Evolutionary conservation across 345 rosid species (phyloP).

Genomic region (Eucalyptus pauciflora): DNA sequence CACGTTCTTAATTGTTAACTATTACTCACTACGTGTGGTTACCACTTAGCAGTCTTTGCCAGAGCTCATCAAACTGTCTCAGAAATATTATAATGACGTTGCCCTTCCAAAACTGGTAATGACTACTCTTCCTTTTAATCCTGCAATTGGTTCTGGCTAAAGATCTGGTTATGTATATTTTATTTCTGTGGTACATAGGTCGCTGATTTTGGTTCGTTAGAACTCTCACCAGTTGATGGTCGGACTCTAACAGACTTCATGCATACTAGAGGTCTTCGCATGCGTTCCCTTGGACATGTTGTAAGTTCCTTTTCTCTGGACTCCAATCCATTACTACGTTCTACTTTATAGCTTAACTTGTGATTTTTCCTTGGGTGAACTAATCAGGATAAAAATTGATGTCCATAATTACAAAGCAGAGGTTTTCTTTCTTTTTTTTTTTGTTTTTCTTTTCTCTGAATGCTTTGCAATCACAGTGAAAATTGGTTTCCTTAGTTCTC

Average conservation of each 20-base stretch:
- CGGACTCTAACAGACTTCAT: conserved; percentile 97
- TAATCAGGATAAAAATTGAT: not conserved
- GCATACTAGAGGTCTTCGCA: conserved; percentile 98
- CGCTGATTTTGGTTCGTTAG: conserved; percentile 97
- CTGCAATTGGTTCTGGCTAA: not conserved
- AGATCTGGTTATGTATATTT: not conserved
- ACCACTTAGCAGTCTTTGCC: conserved; percentile 49
- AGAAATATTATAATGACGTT: conserved; percentile 72
- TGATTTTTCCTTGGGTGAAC: not conserved
- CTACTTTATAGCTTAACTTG: not conserved
- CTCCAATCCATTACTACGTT: not conserved
- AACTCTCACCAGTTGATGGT: conserved; percentile 98
- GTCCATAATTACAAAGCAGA: not conserved
- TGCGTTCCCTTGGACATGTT: conserved; percentile 90
- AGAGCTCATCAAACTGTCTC: conserved; percentile 74
- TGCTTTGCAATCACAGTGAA: not conserved
- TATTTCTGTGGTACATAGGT: conserved; percentile 43
- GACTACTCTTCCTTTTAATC: not conserved
- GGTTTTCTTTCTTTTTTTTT: not conserved
- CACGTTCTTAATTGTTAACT: not conserved
- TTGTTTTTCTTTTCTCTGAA: not conserved
- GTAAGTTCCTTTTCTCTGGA: conserved; percentile 36
- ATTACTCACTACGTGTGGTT: conserved; percentile 7
- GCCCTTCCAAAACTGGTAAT: conserved; percentile 97
- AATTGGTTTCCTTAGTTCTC: not conserved